Evolutionary conservation across 495 filamentous ascomycete genomes (phyloP), one percentile per base, ranked within the genome.

Genomic region (Venustampulla echinocandica): DNA sequence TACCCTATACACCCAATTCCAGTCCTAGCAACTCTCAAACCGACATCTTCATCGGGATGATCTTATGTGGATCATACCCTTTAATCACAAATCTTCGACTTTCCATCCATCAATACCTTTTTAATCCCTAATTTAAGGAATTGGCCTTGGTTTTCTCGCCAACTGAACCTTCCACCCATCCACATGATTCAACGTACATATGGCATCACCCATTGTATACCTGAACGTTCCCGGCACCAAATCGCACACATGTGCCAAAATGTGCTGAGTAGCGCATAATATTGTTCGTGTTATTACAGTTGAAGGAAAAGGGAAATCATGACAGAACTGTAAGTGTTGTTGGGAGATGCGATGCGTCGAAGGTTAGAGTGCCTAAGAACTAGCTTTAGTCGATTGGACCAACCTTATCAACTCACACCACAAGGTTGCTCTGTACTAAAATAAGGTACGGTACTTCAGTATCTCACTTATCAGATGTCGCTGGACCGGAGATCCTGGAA

Each of bases 261-360:
- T 96, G 64, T 95, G 85, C 34, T 95, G 30, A 97, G 70, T 47
- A 97, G 69, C 43, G 90, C 89, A 67, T 97, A 98, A 36, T 75
- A 82, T 3, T 89, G 90, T 48, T 97, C 96, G 58, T 98, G n/a
- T n/a, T n/a, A n/a, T n/a, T n/a, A n/a, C n/a, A n/a, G n/a, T n/a
- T n/a, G n/a, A n/a, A n/a, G n/a, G 97, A 70, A 98, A 97, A 1
- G 92, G 92, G n/a, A 98, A 87, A 13, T 92, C 92, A 2, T 96
- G 77, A 2, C 92, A 92, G 87, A 96, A 95, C 64, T 98, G 92
- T 66, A 87, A 94, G 24, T 76, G 84, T n/a, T 92, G 72, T 66
- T 97, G 92, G 62, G 95, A 98, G 5, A 35, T n/a, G n/a, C n/a
- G n/a, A n/a, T n/a, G n/a, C n/a, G n/a, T n/a, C n/a, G n/a, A n/a